Evolutionary conservation across 75 land plant genomes (phyloP).

Genomic region (Adiantum capillusveneris): DNA sequence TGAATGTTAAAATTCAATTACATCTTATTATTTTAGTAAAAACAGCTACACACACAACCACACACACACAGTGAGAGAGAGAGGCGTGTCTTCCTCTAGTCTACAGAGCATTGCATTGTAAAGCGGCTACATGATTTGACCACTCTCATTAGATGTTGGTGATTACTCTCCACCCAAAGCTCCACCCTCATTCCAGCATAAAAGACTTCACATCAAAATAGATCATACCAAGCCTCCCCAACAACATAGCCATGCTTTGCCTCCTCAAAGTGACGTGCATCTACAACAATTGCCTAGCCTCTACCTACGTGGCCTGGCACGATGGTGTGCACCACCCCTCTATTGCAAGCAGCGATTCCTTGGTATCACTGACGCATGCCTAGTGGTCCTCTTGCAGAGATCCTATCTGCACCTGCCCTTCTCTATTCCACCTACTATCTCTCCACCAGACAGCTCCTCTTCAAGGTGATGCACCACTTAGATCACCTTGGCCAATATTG

Average conservation of each 20-base stretch:
- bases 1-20: no score
- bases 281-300: conserved; percentile 27
- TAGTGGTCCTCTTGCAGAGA: conserved; percentile 38
- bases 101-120: no score
- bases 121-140: no score
- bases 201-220: no score
- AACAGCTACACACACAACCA: no score
- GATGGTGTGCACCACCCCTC: conserved; percentile 31
- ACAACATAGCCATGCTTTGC: conserved; percentile 52
- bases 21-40: no score
- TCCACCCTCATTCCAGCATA: no score
- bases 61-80: no score
- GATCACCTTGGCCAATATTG: not conserved
- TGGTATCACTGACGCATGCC: conserved; percentile 33
- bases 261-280: conserved; percentile 45
- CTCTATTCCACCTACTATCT: conserved; percentile 15
- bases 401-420: conserved; percentile 11
- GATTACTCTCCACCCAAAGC: no score
- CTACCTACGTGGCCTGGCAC: conserved; percentile 47
- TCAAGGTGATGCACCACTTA: conserved; percentile 20
- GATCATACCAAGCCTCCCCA: no score
- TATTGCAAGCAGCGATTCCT: conserved; percentile 15
- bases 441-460: conserved; percentile 18
- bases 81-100: no score
- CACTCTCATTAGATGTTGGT: no score